Evolutionary conservation across 2,329 filamentous ascomycete species (phyloP).

Genomic region (Neonectria ditissima): DNA sequence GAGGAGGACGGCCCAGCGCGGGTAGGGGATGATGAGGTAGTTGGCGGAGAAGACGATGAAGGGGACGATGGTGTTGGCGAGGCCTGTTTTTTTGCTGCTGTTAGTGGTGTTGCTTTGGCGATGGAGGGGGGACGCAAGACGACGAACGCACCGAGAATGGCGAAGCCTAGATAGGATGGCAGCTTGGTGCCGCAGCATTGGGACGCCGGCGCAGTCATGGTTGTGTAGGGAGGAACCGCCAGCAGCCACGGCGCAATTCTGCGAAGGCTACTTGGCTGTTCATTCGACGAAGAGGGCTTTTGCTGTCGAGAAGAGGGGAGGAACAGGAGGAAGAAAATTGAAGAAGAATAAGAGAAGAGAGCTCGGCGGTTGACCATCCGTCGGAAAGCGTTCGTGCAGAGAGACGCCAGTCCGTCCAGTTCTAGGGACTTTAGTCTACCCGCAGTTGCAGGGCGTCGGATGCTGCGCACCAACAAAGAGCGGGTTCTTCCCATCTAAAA

Average conservation of each 20-base stretch:
- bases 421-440: neutral
- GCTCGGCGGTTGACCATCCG: neutral
- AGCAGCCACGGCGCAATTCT: neutral
- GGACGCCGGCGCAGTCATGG: conserved; percentile 15
- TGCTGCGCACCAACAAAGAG: too few relatives aligned
- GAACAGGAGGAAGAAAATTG: neutral
- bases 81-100: conserved; percentile 37
- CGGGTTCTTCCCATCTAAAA: too few relatives aligned
- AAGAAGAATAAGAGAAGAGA: too few relatives aligned
- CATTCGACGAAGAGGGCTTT: neutral
- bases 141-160: conserved; percentile 38
- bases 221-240: neutral
- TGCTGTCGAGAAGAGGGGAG: neutral
- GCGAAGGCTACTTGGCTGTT: neutral
- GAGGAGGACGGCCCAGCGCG: conserved; percentile 47
- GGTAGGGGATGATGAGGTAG: conserved; percentile 52
- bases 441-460: too few relatives aligned
- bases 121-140: neutral
- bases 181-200: conserved; percentile 28
- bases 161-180: conserved; percentile 43
- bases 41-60: conserved; percentile 49
- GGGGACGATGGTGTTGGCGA: conserved; percentile 47
- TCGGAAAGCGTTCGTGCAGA: neutral
- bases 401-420: too few relatives aligned
- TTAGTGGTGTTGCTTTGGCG: conserved; percentile 14